Evolutionary conservation across 2,329 filamentous ascomycete species (phyloP).

Genomic region (Massarina eburnea): DNA sequence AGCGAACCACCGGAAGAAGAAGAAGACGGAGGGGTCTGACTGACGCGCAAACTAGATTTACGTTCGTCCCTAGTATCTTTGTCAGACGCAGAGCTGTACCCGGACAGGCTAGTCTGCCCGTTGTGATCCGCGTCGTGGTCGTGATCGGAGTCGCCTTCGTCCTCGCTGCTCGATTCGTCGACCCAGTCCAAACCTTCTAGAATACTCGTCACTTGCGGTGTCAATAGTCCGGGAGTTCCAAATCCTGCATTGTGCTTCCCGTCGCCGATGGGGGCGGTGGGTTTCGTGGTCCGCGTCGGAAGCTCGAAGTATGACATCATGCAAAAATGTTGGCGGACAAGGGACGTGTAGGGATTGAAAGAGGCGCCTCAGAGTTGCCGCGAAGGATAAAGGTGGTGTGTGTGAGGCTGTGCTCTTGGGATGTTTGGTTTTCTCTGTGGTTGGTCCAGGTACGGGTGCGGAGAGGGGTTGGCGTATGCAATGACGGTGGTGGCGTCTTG

Average conservation of each 20-base stretch:
- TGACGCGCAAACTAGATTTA: neutral
- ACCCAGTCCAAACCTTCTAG: constrained; percentile 29
- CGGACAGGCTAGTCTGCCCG: constrained; percentile 11
- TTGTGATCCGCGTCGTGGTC: neutral
- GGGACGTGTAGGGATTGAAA: constrained; percentile 1
- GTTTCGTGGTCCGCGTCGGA: constrained; percentile 14
- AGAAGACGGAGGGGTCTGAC: constrained; percentile 3
- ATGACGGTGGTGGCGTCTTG: constrained; percentile 1
- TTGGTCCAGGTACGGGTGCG: constrained; percentile 6
- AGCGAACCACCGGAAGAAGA: neutral
- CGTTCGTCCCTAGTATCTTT: constrained; percentile 4
- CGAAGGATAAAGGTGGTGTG: constrained; percentile 11
- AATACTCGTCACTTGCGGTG: constrained; percentile 33
- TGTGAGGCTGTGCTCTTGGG: constrained; percentile 19
- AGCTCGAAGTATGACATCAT: constrained; percentile 41
- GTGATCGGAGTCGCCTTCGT: constrained; percentile 7
- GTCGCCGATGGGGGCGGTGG: neutral
- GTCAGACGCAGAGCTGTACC: constrained; percentile 5
- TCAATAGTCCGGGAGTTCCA: constrained; percentile 24
- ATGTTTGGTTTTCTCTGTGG: constrained; percentile 8
- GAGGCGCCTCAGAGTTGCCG: neutral
- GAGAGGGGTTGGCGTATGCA: constrained; percentile 5
- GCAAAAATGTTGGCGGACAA: neutral
- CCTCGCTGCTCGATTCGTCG: constrained; percentile 29
- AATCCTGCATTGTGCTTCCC: constrained; percentile 15